A percentile compares a stretch with the other conserved stretches of the same genome.
Evolutionary conservation across 1,284 basidiomycete genomes (phyloP).

Genomic region (Peniophora sp.): DNA sequence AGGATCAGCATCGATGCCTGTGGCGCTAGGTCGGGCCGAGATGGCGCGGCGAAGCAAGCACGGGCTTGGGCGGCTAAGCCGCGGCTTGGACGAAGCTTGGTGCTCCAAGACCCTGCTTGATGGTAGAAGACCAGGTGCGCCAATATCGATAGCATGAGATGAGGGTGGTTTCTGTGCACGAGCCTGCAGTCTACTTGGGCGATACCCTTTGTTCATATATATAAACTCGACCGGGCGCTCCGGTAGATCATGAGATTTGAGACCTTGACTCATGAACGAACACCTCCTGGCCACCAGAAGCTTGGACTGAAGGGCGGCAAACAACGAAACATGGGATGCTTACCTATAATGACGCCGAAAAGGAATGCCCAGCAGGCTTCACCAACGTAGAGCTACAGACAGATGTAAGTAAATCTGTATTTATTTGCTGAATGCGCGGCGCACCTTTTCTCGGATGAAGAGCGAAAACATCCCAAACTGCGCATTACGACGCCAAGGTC

Average conservation of each 20-base stretch:
- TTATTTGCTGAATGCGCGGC: conserved; percentile 10
- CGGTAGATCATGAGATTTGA: too few relatives aligned
- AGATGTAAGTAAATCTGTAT: conserved; percentile 3
- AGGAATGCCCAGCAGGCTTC: conserved; percentile 95
- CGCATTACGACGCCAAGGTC: background rate
- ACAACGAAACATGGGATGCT: conserved; percentile 17
- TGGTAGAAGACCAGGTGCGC: too few relatives aligned
- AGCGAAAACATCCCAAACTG: conserved; percentile 94
- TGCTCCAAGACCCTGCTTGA: too few relatives aligned
- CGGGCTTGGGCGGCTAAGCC: too few relatives aligned
- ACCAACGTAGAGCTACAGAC: conserved; percentile 76
- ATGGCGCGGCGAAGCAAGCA: background rate
- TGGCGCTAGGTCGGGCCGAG: background rate
- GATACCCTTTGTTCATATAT: too few relatives aligned
- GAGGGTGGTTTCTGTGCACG: too few relatives aligned
- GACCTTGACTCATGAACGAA: too few relatives aligned
- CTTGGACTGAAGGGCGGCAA: background rate
- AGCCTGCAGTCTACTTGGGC: too few relatives aligned
- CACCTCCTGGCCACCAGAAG: too few relatives aligned
- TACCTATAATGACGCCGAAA: conserved; percentile 88
- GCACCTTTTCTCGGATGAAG: conserved; percentile 82
- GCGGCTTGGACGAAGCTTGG: too few relatives aligned
- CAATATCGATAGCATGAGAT: too few relatives aligned
- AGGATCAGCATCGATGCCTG: background rate
- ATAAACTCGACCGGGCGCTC: too few relatives aligned